Conservation (phyloP, 1,139 yeast genomes). For the Suhomyces atakaporum region DNA sequence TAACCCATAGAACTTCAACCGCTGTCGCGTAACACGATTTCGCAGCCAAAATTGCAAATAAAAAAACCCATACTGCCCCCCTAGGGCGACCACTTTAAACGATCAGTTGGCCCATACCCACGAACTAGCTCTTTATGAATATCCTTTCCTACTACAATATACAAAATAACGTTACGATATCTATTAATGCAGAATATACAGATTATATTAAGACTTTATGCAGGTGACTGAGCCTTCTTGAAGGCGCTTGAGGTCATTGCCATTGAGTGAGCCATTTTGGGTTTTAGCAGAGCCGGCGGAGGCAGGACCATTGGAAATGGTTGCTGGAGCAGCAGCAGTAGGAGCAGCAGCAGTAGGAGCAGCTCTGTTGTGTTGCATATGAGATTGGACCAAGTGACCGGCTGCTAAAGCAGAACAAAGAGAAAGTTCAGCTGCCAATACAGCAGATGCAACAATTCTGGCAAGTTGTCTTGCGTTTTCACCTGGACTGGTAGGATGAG, state of each 20-base stretch:
- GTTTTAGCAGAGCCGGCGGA: slow-evolving; percentile 13
- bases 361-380: slow-evolving; percentile 92
- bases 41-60: too few species aligned
- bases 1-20: too few species aligned
- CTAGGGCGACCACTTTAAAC: too few species aligned
- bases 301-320: slow-evolving; percentile 10
- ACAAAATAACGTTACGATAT: slow-evolving; percentile 3
- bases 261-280: slow-evolving; percentile 1
- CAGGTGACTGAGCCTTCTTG: slow-evolving; percentile 73
- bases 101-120: too few species aligned
- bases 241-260: slow-evolving; percentile 53
- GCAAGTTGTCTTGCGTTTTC: slow-evolving; percentile 94
- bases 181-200: slow-evolving; percentile 18
- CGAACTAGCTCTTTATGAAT: too few species aligned
- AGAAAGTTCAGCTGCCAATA: slow-evolving; percentile 94
- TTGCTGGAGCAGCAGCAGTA: slow-evolving; percentile 15
- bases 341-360: slow-evolving; percentile 44
- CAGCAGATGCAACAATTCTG: slow-evolving; percentile 91
- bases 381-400: slow-evolving; percentile 97
- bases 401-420: slow-evolving; percentile 95
- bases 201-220: slow-evolving; percentile 36
- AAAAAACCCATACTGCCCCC: too few species aligned
- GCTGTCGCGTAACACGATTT: too few species aligned
- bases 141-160: too few species aligned
- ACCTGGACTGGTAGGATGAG: slow-evolving; percentile 93